A percentile compares a stretch with the other conserved stretches of the same genome.
Conservation (phyloP, 768 basidiomycete species). For the Tulasnella sp. region DNA sequence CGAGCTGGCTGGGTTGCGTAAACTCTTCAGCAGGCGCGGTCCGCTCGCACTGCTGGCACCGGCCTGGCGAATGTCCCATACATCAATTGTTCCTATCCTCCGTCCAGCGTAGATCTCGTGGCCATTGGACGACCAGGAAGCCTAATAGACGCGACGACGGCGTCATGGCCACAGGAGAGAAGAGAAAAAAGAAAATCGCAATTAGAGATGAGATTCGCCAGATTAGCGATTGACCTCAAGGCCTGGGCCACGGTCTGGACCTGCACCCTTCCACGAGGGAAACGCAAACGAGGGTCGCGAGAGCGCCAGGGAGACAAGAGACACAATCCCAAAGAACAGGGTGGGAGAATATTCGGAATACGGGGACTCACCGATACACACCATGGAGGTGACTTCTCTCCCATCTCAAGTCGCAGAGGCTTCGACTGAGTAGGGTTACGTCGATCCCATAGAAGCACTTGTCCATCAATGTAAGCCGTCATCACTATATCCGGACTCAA, state of each 20-base stretch:
- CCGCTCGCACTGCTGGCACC: slow-evolving; percentile 52
- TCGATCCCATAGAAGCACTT: slow-evolving; percentile 86
- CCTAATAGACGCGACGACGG: slow-evolving; percentile 41
- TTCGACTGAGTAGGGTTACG: slow-evolving; percentile 48
- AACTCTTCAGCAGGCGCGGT: slow-evolving; percentile 69
- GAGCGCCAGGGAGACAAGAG: background rate
- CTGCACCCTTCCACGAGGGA: slow-evolving; percentile 6
- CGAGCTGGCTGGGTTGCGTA: slow-evolving; percentile 80
- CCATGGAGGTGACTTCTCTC: slow-evolving; percentile 91
- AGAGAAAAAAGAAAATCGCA: background rate
- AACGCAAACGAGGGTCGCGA: background rate
- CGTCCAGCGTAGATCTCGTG: slow-evolving; percentile 84
- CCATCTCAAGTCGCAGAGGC: slow-evolving; percentile 70
- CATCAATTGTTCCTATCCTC: slow-evolving; percentile 81
- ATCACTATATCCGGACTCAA: slow-evolving; percentile 79
- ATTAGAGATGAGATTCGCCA: slow-evolving; percentile 1
- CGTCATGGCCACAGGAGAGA: background rate
- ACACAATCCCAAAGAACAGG: background rate
- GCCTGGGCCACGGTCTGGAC: slow-evolving; percentile 10
- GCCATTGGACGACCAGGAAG: slow-evolving; percentile 89
- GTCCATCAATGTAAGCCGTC: slow-evolving; percentile 87
- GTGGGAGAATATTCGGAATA: slow-evolving; percentile 8
- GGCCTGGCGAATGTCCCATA: slow-evolving; percentile 87
- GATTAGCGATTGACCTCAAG: background rate
- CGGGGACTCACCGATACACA: slow-evolving; percentile 70